A percentile compares a stretch with the other conserved stretches of the same genome.
These are phyloP conservation scores for Tuber brumale DNA, from an alignment of 495 filamentous ascomycete genomes.

Conservation along the genomic window DNA sequence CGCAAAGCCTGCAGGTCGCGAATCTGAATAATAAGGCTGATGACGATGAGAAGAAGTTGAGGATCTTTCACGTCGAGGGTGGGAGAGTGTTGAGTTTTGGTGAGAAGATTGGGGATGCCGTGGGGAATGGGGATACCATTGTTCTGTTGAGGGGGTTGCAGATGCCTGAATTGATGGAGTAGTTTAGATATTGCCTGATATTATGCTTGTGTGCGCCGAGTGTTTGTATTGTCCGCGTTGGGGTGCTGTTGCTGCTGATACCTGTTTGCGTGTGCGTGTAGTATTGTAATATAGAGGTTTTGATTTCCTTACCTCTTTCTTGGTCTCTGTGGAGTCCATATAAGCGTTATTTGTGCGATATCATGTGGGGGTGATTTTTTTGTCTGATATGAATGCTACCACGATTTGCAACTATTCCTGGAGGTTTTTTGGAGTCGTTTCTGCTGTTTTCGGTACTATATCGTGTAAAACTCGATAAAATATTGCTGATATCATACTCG, in stretches of 20 bases:
- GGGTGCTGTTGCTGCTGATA: neutral
- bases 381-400: neutral
- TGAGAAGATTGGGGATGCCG: conserved; percentile 65
- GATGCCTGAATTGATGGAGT: conserved; percentile 49
- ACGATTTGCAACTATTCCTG: neutral
- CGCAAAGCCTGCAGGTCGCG: conserved; percentile 68
- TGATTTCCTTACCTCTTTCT: neutral
- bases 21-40: conserved; percentile 81
- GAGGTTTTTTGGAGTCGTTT: neutral
- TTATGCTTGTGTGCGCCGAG: neutral
- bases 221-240: neutral
- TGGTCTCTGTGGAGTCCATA: neutral
- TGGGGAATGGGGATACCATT: conserved; percentile 76
- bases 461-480: neutral
- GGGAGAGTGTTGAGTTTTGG: conserved; percentile 78
- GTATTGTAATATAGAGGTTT: neutral
- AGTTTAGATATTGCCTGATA: neutral
- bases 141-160: conserved; percentile 78
- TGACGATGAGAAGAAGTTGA: conserved; percentile 67
- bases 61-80: conserved; percentile 87
- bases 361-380: neutral
- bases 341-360: neutral
- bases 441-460: neutral
- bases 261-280: neutral
- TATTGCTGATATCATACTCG: neutral